These are phyloP conservation scores for Eimeria zaria DNA, from an alignment of 169 alveolate species.

Conservation along the genomic window DNA sequence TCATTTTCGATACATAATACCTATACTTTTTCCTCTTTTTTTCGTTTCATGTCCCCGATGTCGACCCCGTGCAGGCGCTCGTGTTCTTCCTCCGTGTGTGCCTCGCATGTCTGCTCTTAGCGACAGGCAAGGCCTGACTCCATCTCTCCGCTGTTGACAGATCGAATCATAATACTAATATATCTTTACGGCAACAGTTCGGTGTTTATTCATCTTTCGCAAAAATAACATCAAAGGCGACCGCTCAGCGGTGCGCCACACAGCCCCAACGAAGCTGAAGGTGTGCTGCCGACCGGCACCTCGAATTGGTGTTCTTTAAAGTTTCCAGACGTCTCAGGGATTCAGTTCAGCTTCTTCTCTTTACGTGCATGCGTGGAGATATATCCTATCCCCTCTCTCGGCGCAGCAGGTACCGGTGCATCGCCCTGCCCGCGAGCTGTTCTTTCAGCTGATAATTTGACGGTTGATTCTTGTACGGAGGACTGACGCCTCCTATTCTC, in stretches of 20 bases:
- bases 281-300: conserved; percentile 39
- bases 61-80: conserved; percentile 65
- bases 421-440: neutral
- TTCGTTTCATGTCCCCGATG: neutral
- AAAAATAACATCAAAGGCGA: neutral
- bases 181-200: neutral
- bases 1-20: neutral
- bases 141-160: neutral
- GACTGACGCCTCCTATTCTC: neutral
- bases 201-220: neutral
- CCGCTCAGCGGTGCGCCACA: conserved; percentile 24
- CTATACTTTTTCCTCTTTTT: neutral
- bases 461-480: neutral
- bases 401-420: neutral
- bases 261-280: conserved; percentile 29
- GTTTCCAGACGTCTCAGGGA: neutral
- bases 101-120: conserved; percentile 21
- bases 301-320: neutral
- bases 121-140: neutral
- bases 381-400: neutral
- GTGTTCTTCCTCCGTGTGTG: conserved; percentile 30
- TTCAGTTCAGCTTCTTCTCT: neutral
- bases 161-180: neutral
- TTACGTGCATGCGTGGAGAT: neutral
- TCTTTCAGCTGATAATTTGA: neutral